Conservation (phyloP, 176 grass and related monocot species). For the Zoysia pacifica region DNA sequence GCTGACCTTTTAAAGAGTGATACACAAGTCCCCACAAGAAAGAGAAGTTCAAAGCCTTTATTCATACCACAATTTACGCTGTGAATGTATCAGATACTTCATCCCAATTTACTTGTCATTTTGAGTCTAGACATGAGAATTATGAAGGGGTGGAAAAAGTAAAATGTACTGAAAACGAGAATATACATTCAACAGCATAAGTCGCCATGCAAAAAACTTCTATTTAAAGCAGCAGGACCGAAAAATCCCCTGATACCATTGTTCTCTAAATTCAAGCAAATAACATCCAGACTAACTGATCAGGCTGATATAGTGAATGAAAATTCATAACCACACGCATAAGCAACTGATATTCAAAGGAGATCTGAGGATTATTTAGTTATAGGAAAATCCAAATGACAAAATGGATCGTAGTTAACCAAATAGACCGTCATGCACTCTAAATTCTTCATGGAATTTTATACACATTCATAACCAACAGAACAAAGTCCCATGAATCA, state of each 20-base stretch:
- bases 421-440: background rate
- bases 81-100: background rate
- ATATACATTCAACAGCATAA: background rate
- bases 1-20: too few relatives aligned
- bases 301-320: background rate
- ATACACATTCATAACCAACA: background rate
- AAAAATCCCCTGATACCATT: background rate
- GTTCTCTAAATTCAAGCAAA: background rate
- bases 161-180: too few relatives aligned
- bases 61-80: background rate
- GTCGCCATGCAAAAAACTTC: background rate
- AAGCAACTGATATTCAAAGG: background rate
- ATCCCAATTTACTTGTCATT: too few relatives aligned
- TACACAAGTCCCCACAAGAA: background rate
- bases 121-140: too few relatives aligned
- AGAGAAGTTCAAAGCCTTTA: constrained; percentile 2
- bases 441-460: constrained; percentile 2
- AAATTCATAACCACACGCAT: constrained; percentile 7
- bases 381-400: constrained; percentile 1
- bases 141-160: too few relatives aligned
- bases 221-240: background rate
- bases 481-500: background rate
- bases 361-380: background rate
- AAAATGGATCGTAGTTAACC: background rate
- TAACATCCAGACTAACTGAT: constrained; percentile 1